Evolutionary conservation across 352 stramenopile species (phyloP).

Genomic region (Phytopythium sindhum): DNA sequence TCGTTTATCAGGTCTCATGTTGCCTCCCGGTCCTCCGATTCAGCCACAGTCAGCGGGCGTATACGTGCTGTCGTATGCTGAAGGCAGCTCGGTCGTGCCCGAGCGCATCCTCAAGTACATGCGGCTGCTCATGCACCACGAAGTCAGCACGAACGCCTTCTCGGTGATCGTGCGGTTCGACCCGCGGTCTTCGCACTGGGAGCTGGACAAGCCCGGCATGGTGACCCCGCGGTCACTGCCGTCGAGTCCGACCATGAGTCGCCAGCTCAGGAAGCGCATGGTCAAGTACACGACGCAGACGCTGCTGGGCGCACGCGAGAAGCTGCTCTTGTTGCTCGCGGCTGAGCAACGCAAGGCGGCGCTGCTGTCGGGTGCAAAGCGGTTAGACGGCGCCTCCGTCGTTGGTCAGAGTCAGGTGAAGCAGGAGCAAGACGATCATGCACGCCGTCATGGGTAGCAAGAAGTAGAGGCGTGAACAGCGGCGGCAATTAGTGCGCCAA

Average conservation of each 20-base stretch:
- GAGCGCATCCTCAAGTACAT: slow-evolving; percentile 85
- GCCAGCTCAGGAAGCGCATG: slow-evolving; percentile 73
- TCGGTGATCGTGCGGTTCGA: slow-evolving; percentile 78
- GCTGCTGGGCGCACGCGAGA: slow-evolving; percentile 52
- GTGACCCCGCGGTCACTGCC: slow-evolving; percentile 71
- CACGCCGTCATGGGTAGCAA: background rate
- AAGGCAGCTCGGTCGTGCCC: slow-evolving; percentile 66
- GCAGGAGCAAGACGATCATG: background rate
- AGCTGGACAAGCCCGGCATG: slow-evolving; percentile 76
- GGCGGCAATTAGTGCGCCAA: background rate
- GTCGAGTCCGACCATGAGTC: slow-evolving; percentile 67
- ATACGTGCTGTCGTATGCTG: slow-evolving; percentile 77
- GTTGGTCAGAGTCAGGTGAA: background rate
- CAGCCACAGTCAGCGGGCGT: slow-evolving; percentile 30
- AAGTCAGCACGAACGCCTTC: slow-evolving; percentile 83
- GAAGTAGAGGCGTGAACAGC: background rate
- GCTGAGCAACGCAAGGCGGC: slow-evolving; percentile 31
- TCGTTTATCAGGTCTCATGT: slow-evolving; percentile 11
- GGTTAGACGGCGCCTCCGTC: background rate
- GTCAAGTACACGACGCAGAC: slow-evolving; percentile 74
- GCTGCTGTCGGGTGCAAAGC: background rate
- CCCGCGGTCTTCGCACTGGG: slow-evolving; percentile 63
- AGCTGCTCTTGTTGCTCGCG: slow-evolving; percentile 46
- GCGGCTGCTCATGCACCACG: slow-evolving; percentile 82
- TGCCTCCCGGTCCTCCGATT: background rate